Percentiles rank a stretch among this genome's conserved stretches.
These are phyloP conservation scores for Candida xyloterini DNA, from an alignment of 805 yeast species.

Conservation along the genomic window DNA sequence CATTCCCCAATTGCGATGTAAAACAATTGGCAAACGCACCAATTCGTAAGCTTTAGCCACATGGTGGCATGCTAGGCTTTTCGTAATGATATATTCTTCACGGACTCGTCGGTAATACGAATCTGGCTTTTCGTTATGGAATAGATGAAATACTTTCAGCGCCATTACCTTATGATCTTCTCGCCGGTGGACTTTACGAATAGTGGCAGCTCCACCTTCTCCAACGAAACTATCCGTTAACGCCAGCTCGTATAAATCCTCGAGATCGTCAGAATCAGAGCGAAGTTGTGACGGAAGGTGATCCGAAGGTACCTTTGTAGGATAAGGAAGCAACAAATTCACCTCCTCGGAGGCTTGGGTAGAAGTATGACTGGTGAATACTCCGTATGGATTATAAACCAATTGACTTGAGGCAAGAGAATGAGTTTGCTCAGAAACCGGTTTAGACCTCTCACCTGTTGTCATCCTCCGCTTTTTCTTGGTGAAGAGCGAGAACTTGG, in stretches of 20 bases:
- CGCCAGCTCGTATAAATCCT: constrained; percentile 52
- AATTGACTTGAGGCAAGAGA: neutral
- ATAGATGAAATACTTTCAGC: constrained; percentile 59
- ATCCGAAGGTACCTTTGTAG: constrained; percentile 65
- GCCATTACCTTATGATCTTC: constrained; percentile 49
- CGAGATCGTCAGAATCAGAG: constrained; percentile 45
- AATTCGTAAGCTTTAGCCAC: constrained; percentile 54
- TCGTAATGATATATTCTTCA: constrained; percentile 63
- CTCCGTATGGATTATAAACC: constrained; percentile 60
- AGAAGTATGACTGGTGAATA: constrained; percentile 29
- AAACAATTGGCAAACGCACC: constrained; percentile 54
- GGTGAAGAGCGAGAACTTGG: neutral
- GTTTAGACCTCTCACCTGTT: too few relatives aligned
- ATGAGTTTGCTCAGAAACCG: too few relatives aligned
- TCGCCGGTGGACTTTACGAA: constrained; percentile 43
- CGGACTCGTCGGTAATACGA: constrained; percentile 63
- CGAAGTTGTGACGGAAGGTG: constrained; percentile 52
- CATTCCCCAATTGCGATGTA: constrained; percentile 75
- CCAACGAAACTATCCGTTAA: constrained; percentile 45
- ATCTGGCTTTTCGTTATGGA: constrained; percentile 55
- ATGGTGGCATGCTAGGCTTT: constrained; percentile 52
- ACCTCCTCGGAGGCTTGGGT: neutral
- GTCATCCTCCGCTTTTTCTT: neutral
- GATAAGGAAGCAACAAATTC: constrained; percentile 41
- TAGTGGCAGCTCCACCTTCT: constrained; percentile 70